Evolutionary conservation across 2,329 filamentous ascomycete genomes (phyloP).

Genomic region (Diaporthe ampelina): DNA sequence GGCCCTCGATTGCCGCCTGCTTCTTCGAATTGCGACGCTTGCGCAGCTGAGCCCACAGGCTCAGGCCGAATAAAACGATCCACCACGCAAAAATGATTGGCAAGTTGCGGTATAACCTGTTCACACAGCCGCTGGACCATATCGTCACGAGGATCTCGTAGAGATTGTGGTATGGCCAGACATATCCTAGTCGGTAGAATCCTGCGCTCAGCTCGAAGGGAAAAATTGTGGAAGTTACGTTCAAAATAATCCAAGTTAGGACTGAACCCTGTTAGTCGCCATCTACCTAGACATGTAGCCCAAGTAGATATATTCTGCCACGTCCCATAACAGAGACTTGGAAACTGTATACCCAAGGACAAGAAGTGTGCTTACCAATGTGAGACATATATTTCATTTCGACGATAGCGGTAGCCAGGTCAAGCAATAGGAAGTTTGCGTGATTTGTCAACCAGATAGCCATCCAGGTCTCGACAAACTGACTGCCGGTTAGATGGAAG

Average conservation of each 20-base stretch:
- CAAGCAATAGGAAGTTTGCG: slow-evolving; percentile 58
- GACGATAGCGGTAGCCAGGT: slow-evolving; percentile 48
- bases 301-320: too few species aligned
- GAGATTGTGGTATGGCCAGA: slow-evolving; percentile 52
- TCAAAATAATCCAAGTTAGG: slow-evolving; percentile 58
- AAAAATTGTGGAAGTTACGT: slow-evolving; percentile 53
- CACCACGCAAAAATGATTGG: slow-evolving; percentile 59
- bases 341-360: too few species aligned
- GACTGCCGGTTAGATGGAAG: background rate
- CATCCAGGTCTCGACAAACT: slow-evolving; percentile 48
- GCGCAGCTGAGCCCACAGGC: slow-evolving; percentile 6
- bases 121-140: slow-evolving; percentile 58
- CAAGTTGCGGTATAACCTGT: slow-evolving; percentile 54
- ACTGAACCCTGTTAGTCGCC: slow-evolving; percentile 42
- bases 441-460: slow-evolving; percentile 57
- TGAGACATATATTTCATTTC: slow-evolving; percentile 56
- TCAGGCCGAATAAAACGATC: slow-evolving; percentile 40
- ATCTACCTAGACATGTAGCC: too few species aligned
- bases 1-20: background rate
- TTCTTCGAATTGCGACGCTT: background rate
- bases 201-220: slow-evolving; percentile 55
- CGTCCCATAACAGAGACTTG: too few species aligned
- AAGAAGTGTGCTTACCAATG: slow-evolving; percentile 42
- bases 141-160: slow-evolving; percentile 56
- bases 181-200: slow-evolving; percentile 57